Conservation (phyloP, 2,329 filamentous ascomycete species). For the Aspergillus fijiensis region DNA sequence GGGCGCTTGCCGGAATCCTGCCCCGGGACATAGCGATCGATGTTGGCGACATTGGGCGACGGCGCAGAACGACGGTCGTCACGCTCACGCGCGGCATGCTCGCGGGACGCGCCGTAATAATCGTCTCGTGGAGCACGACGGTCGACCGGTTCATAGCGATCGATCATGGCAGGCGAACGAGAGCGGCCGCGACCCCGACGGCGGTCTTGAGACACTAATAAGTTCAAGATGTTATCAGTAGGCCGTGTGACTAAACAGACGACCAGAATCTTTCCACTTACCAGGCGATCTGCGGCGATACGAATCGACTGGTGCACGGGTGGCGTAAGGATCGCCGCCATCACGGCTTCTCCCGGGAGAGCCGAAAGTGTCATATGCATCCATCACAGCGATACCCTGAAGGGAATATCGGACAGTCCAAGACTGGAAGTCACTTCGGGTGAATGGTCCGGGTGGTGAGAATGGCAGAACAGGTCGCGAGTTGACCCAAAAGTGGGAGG, state of each 20-base stretch:
- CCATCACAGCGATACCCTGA: constrained; percentile 34
- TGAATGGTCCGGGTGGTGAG: neutral
- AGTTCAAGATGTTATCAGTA: neutral
- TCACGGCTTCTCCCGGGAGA: constrained; percentile 47
- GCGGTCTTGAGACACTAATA: constrained; percentile 41
- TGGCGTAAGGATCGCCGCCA: constrained; percentile 39
- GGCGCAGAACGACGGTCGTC: constrained; percentile 59
- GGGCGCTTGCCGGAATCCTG: constrained; percentile 57
- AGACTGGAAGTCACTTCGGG: constrained; percentile 1
- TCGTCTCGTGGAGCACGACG: constrained; percentile 56
- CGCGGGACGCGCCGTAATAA: constrained; percentile 50
- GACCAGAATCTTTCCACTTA: constrained; percentile 27
- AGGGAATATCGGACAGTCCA: neutral
- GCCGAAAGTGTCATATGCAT: constrained; percentile 48
- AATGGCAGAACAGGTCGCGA: neutral
- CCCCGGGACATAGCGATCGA: constrained; percentile 65
- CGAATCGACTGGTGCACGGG: constrained; percentile 36
- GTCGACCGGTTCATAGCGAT: constrained; percentile 62
- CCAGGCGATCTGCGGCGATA: constrained; percentile 50
- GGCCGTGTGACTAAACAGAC: neutral
- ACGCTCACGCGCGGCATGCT: constrained; percentile 50
- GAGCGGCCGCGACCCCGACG: constrained; percentile 53
- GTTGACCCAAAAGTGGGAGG: constrained; percentile 8
- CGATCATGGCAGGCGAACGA: constrained; percentile 61
- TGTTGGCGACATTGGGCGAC: constrained; percentile 57